phyloP scores from a whole-genome alignment of 768 basidiomycete genomes.

The Calocera viscosa region DNA sequence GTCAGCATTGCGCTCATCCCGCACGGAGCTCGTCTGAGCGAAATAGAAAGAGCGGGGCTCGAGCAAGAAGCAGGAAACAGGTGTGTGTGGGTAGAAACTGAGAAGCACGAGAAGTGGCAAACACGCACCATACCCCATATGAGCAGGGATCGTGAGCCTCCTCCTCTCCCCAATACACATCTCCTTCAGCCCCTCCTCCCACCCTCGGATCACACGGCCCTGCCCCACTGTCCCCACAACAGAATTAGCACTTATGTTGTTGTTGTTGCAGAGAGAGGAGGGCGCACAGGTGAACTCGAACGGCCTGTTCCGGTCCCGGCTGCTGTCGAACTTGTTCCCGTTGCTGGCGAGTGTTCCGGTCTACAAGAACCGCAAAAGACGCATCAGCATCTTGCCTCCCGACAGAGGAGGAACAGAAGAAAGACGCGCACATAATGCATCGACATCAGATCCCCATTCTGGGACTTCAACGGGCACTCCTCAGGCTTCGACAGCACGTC shows the following conservation, averaged over 20 bases:
- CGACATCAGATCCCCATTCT: slow-evolving; percentile 49
- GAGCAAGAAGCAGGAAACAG: too few relatives aligned
- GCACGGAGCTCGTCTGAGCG: too few relatives aligned
- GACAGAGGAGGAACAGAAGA: slow-evolving; percentile 12
- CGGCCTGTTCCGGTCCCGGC: slow-evolving; percentile 64
- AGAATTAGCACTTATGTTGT: background rate
- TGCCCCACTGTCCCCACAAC: background rate
- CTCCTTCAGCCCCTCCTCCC: background rate
- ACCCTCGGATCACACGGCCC: background rate
- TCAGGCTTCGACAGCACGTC: slow-evolving; percentile 50
- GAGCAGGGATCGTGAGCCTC: slow-evolving; percentile 70
- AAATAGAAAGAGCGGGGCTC: too few relatives aligned
- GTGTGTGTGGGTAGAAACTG: too few relatives aligned
- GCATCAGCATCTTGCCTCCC: background rate
- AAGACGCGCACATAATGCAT: slow-evolving; percentile 61
- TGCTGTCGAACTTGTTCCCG: slow-evolving; percentile 84
- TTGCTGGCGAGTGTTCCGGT: slow-evolving; percentile 66
- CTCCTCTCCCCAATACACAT: slow-evolving; percentile 87
- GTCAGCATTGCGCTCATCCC: too few relatives aligned
- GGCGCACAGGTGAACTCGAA: slow-evolving; percentile 63
- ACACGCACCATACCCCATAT: slow-evolving; percentile 55
- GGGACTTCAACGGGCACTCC: slow-evolving; percentile 31
- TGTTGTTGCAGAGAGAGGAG: background rate
- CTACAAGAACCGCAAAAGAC: slow-evolving; percentile 28
- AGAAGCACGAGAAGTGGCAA: background rate